These are phyloP conservation scores for Bjerkandera adusta DNA, from an alignment of 1,284 basidiomycete species.

Conservation along the genomic window DNA sequence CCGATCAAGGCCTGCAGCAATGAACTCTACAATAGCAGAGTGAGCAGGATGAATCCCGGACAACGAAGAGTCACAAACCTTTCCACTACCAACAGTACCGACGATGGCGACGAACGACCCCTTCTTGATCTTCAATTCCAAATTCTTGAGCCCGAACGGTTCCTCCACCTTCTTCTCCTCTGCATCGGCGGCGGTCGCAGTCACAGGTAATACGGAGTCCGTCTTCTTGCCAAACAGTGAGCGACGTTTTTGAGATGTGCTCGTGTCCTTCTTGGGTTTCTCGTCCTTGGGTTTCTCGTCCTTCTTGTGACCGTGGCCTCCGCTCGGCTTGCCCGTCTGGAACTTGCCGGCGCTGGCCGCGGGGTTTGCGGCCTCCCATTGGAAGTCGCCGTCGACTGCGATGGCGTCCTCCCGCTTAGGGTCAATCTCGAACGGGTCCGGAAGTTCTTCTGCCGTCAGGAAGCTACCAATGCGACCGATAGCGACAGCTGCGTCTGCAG, in stretches of 20 bases:
- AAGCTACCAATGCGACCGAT: constrained; percentile 57
- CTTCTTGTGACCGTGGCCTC: constrained; percentile 11
- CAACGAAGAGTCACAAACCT: constrained; percentile 37
- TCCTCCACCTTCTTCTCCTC: constrained; percentile 39
- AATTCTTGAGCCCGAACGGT: constrained; percentile 59
- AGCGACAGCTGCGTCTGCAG: constrained; percentile 63
- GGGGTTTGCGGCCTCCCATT: constrained; percentile 58
- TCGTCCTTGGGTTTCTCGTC: constrained; percentile 14
- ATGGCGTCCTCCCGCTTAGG: constrained; percentile 44
- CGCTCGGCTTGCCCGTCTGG: constrained; percentile 8
- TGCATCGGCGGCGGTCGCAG: constrained; percentile 16
- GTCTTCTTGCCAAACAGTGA: constrained; percentile 21
- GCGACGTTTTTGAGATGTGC: too few relatives aligned
- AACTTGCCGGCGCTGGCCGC: constrained; percentile 25
- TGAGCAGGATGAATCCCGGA: constrained; percentile 6
- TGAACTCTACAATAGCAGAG: constrained; percentile 51
- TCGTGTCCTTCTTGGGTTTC: constrained; percentile 13
- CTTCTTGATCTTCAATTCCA: constrained; percentile 56
- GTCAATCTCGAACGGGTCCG: constrained; percentile 50
- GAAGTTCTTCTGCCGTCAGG: constrained; percentile 64
- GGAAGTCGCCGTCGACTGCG: constrained; percentile 62
- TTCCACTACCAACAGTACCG: constrained; percentile 72
- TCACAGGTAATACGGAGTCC: constrained; percentile 23
- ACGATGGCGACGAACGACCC: constrained; percentile 73
- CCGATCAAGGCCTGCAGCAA: constrained; percentile 73